Evolutionary conservation across 192 early-diverging fungal genomes (phyloP).

Genomic region (Coemansia sp.): DNA sequence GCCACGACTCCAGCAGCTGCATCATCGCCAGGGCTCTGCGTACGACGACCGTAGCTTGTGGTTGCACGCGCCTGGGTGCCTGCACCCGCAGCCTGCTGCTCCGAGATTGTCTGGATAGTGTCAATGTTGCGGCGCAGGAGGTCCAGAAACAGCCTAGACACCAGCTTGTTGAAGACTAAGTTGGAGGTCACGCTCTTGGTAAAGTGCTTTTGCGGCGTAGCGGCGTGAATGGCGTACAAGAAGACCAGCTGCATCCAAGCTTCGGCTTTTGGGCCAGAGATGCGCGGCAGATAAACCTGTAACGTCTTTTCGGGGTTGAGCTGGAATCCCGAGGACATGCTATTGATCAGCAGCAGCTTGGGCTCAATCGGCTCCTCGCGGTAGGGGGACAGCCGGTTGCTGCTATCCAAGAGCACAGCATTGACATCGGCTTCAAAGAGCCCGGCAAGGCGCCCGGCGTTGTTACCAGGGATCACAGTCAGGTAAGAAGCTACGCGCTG

Average conservation of each 20-base stretch:
- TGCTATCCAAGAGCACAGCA: constrained; percentile 46
- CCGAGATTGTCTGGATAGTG: constrained; percentile 52
- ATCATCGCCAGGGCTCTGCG: constrained; percentile 17
- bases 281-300: constrained; percentile 68
- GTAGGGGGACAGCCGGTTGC: constrained; percentile 46
- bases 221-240: constrained; percentile 66
- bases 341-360: constrained; percentile 68
- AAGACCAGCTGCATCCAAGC: constrained; percentile 80
- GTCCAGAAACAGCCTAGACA: constrained; percentile 44
- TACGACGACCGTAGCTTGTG: constrained; percentile 43
- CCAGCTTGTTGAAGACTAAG: constrained; percentile 46
- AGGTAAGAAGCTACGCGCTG: constrained; percentile 39
- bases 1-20: constrained; percentile 2
- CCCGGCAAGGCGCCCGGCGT: constrained; percentile 36
- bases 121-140: constrained; percentile 52
- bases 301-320: constrained; percentile 77
- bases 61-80: constrained; percentile 30
- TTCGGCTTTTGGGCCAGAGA: constrained; percentile 70
- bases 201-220: constrained; percentile 32
- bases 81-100: constrained; percentile 48
- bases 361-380: constrained; percentile 75
- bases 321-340: constrained; percentile 77
- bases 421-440: constrained; percentile 49
- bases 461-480: constrained; percentile 50
- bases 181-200: constrained; percentile 12